phyloP scores from a whole-genome alignment of 2,329 filamentous ascomycete genomes.

The Colletotrichum liriopes region DNA sequence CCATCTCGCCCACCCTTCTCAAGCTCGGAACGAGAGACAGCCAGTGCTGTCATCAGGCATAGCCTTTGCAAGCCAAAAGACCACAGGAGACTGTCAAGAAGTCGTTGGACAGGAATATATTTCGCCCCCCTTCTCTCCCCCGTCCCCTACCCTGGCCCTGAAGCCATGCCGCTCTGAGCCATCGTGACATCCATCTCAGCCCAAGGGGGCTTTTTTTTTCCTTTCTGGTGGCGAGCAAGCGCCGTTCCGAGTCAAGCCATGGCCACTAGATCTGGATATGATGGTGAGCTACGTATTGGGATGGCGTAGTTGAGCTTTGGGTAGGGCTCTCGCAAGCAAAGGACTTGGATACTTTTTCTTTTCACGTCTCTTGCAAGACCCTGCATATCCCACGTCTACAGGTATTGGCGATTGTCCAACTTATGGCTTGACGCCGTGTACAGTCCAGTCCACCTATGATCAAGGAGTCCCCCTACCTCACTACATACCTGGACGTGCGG shows the following conservation, averaged over 20 bases:
- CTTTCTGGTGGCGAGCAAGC: conserved; percentile 19
- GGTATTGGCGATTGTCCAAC: conserved; percentile 22
- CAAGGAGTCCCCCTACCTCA: background rate
- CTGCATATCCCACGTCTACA: conserved; percentile 38
- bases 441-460: conserved; percentile 11
- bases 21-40: background rate
- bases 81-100: background rate
- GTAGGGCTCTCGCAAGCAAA: background rate
- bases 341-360: conserved; percentile 1
- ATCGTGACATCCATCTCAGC: conserved; percentile 22
- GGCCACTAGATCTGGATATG: conserved; percentile 21
- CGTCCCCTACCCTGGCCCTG: conserved; percentile 7
- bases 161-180: conserved; percentile 28
- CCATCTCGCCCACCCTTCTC: background rate
- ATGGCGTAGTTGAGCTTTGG: conserved; percentile 18
- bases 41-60: conserved; percentile 10
- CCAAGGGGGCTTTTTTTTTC: conserved; percentile 16
- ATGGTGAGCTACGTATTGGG: conserved; percentile 31
- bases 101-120: conserved; percentile 19
- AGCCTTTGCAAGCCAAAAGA: conserved; percentile 1
- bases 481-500: background rate
- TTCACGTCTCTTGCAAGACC: conserved; percentile 18
- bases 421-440: conserved; percentile 5
- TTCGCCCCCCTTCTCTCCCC: background rate
- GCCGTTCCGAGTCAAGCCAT: conserved; percentile 38